Percentiles rank a stretch among this genome's conserved stretches.
Conservation (phyloP, 331 rosid genomes). For the Dryas integrifolia region DNA sequence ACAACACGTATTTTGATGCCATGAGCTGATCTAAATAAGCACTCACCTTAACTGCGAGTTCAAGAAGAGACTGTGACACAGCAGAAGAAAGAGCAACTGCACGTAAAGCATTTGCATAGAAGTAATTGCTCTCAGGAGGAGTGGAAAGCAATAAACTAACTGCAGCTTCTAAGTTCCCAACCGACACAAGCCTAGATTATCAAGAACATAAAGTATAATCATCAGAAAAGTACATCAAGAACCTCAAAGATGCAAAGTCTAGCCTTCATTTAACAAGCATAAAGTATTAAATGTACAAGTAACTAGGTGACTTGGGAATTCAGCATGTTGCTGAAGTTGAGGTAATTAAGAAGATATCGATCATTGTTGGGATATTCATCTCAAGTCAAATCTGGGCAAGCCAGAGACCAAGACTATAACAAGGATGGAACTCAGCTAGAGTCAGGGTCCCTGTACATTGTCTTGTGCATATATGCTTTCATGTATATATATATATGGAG, state of each 20-base stretch:
- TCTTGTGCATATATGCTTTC: background rate
- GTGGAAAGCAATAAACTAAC: slow-evolving; percentile 93
- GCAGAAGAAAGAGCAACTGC: slow-evolving; percentile 98
- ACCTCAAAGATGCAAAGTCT: background rate
- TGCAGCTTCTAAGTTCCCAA: slow-evolving; percentile 91
- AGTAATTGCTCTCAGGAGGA: slow-evolving; percentile 92
- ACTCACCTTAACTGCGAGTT: slow-evolving; percentile 97
- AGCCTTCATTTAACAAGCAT: background rate
- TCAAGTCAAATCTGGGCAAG: background rate
- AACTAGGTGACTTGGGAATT: background rate
- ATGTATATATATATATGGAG: background rate
- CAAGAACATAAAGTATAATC: slow-evolving; percentile 29
- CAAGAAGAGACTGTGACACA: slow-evolving; percentile 87
- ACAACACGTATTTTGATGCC: slow-evolving; percentile 19
- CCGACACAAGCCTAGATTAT: slow-evolving; percentile 72
- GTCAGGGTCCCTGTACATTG: background rate
- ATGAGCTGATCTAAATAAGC: slow-evolving; percentile 17
- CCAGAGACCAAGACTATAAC: slow-evolving; percentile 1
- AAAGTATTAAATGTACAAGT: background rate
- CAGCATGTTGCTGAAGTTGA: background rate
- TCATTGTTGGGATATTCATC: background rate
- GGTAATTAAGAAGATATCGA: background rate
- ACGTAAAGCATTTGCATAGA: slow-evolving; percentile 82
- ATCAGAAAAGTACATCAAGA: background rate
- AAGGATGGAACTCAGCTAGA: slow-evolving; percentile 2